Evolutionary conservation across 257 asterid genomes (phyloP).

Genomic region (Linaria vulgaris): DNA sequence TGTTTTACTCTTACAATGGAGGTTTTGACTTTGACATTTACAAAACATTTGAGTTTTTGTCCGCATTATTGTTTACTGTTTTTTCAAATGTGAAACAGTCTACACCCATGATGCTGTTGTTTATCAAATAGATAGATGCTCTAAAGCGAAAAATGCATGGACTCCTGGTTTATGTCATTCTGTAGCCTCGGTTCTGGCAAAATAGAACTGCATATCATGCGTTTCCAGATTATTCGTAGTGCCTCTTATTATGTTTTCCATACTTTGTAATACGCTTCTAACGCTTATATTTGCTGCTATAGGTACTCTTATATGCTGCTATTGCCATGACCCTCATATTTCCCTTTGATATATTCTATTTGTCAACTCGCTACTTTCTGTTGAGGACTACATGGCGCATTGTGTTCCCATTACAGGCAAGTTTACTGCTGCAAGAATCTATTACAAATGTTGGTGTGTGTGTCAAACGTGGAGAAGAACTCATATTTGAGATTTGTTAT

Average conservation of each 20-base stretch:
- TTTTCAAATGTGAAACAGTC: background rate
- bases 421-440: constrained; percentile 24
- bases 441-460: constrained; percentile 5
- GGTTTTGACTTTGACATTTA: constrained; percentile 16
- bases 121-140: constrained; percentile 12
- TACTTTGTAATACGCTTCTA: constrained; percentile 15
- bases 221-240: background rate
- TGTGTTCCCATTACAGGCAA: constrained; percentile 87
- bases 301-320: constrained; percentile 92
- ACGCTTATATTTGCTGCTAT: constrained; percentile 35
- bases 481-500: background rate
- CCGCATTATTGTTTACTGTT: background rate
- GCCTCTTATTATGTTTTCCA: constrained; percentile 10
- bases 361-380: constrained; percentile 88
- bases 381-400: constrained; percentile 90
- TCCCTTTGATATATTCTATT: constrained; percentile 90
- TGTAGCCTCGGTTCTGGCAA: constrained; percentile 12
- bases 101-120: constrained; percentile 3
- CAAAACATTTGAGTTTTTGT: too few species aligned
- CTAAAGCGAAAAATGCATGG: background rate
- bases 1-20: constrained; percentile 2
- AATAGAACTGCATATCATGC: constrained; percentile 7
- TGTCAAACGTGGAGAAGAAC: background rate
- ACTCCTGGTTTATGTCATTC: constrained; percentile 4
- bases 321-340: constrained; percentile 75